Conservation (phyloP, 495 filamentous ascomycete genomes). For the Tuber microsphaerosporum region DNA sequence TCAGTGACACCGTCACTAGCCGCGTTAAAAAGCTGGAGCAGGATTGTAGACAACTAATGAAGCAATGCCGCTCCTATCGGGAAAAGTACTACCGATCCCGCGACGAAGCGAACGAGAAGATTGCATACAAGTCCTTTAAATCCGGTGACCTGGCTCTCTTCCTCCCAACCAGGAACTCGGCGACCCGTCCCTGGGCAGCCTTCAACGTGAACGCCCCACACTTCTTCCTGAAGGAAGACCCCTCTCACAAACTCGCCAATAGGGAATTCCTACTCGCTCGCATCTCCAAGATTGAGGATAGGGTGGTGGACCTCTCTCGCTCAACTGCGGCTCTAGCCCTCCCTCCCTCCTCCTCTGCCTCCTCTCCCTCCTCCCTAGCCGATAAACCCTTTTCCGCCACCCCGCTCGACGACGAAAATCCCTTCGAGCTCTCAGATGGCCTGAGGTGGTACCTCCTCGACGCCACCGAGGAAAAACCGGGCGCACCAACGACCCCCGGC, state of each 20-base stretch:
- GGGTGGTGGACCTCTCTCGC: constrained; percentile 85
- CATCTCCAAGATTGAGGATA: constrained; percentile 84
- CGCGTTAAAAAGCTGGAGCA: constrained; percentile 84
- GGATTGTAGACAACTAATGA: constrained; percentile 81
- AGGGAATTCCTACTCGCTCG: constrained; percentile 92
- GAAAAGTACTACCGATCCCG: constrained; percentile 80
- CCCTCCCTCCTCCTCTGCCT: constrained; percentile 20
- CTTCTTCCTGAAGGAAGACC: constrained; percentile 91
- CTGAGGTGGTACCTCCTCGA: constrained; percentile 94
- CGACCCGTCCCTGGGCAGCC: constrained; percentile 90
- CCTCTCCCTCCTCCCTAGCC: constrained; percentile 7
- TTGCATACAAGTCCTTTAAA: constrained; percentile 93
- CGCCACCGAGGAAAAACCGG: constrained; percentile 84
- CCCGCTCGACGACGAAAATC: constrained; percentile 86
- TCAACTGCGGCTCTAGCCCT: constrained; percentile 52
- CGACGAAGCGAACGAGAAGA: constrained; percentile 88
- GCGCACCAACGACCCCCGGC: constrained; percentile 86
- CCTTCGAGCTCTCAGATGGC: constrained; percentile 92
- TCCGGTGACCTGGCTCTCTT: constrained; percentile 94
- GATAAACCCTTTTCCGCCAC: background rate
- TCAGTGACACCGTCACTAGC: constrained; percentile 73
- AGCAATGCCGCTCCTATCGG: constrained; percentile 75
- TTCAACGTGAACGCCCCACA: constrained; percentile 97
- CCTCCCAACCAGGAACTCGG: constrained; percentile 86
- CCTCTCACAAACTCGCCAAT: constrained; percentile 69